These are phyloP conservation scores for Microsporum audouinii DNA, from an alignment of 2,329 filamentous ascomycete species.

Conservation along the genomic window DNA sequence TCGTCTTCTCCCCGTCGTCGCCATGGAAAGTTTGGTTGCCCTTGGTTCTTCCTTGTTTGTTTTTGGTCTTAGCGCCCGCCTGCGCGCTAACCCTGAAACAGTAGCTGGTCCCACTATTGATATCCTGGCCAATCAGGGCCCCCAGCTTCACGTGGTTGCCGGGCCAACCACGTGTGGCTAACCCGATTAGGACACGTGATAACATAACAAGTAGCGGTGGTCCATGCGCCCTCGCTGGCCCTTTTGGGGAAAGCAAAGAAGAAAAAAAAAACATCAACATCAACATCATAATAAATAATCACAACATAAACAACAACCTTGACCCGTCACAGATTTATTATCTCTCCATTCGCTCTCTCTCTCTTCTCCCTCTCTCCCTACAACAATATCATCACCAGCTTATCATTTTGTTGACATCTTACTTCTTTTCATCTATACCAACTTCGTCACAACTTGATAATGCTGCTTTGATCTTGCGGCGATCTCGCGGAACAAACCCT, in stretches of 20 bases:
- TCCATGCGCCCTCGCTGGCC: not conserved
- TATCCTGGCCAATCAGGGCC: not conserved
- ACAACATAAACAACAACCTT: not conserved
- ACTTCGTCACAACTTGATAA: not conserved
- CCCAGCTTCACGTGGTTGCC: not conserved
- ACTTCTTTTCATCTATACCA: not conserved
- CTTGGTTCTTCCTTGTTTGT: not conserved
- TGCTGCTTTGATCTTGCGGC: conserved; percentile 5
- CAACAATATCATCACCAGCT: not conserved
- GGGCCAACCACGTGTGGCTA: conserved; percentile 23
- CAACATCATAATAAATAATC: not conserved
- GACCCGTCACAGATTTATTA: conserved; percentile 6
- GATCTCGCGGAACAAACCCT: conserved; percentile 9
- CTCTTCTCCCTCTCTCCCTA: conserved; percentile 5
- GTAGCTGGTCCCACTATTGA: not conserved
- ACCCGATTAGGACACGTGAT: conserved; percentile 22
- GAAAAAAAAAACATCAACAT: not conserved
- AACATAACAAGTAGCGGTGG: conserved; percentile 28
- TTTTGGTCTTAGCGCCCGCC: not conserved
- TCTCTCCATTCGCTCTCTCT: conserved; percentile 12
- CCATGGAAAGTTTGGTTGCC: not conserved
- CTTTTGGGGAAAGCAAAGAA: not conserved
- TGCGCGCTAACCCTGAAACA: not conserved
- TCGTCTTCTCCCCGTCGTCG: not conserved
- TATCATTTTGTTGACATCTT: conserved; percentile 2